Conservation (phyloP, 805 yeast genomes). For the Metschnikowia hibisci region DNA sequence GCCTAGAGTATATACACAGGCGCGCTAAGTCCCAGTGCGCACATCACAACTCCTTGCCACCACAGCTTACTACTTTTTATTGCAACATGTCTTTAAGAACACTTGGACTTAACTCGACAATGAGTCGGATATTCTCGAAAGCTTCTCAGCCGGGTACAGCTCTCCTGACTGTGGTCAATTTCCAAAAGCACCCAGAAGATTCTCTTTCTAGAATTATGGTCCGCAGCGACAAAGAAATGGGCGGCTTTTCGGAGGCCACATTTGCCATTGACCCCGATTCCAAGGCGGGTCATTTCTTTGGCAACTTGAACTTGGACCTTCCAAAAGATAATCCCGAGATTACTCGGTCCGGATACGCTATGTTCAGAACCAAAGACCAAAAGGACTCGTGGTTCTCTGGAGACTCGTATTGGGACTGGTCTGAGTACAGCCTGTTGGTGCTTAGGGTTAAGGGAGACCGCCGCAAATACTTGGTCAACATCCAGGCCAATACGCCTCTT, state of each 20-base stretch:
- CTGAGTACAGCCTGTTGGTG: conserved; percentile 56
- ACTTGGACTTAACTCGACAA: conserved; percentile 35
- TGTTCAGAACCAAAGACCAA: conserved; percentile 76
- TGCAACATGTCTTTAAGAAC: conserved; percentile 38
- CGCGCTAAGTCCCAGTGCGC: not conserved
- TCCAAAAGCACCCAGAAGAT: conserved; percentile 46
- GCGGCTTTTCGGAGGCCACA: conserved; percentile 70
- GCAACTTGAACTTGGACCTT: conserved; percentile 54
- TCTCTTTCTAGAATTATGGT: conserved; percentile 48
- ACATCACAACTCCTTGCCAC: not conserved
- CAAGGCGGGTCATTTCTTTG: conserved; percentile 43
- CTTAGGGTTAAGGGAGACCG: conserved; percentile 69
- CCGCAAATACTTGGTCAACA: conserved; percentile 71
- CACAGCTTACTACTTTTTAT: not conserved
- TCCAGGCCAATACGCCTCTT: conserved; percentile 77
- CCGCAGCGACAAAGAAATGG: conserved; percentile 70
- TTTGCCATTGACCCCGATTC: conserved; percentile 38
- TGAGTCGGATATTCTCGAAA: conserved; percentile 34
- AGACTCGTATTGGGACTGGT: conserved; percentile 64
- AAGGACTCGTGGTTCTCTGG: conserved; percentile 36
- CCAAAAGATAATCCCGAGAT: conserved; percentile 38
- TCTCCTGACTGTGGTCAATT: conserved; percentile 50
- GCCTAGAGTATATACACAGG: too few relatives aligned
- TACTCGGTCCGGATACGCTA: conserved; percentile 58
- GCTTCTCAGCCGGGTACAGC: conserved; percentile 27